These are phyloP conservation scores for Phytophthora citricola DNA, from an alignment of 352 stramenopile genomes.

Conservation along the genomic window DNA sequence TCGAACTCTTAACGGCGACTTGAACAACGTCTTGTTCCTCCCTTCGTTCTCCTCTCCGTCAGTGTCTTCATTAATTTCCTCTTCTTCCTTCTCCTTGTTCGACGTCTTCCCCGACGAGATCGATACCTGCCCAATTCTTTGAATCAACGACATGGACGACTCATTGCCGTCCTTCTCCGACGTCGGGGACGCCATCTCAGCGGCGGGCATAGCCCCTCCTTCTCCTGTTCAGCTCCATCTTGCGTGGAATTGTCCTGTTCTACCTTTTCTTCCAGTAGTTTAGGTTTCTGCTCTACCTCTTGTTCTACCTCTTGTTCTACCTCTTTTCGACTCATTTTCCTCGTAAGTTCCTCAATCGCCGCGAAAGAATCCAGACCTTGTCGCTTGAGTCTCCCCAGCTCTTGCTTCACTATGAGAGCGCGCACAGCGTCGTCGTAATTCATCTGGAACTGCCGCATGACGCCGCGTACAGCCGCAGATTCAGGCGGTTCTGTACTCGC, in stretches of 20 bases:
- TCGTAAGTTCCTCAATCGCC: slow-evolving; percentile 84
- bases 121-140: slow-evolving; percentile 80
- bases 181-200: slow-evolving; percentile 24
- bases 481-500: slow-evolving; percentile 67
- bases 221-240: slow-evolving; percentile 1
- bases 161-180: slow-evolving; percentile 42
- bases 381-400: slow-evolving; percentile 78
- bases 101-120: slow-evolving; percentile 56
- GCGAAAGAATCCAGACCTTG: slow-evolving; percentile 83
- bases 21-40: slow-evolving; percentile 20
- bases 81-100: slow-evolving; percentile 11
- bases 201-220: slow-evolving; percentile 16
- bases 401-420: slow-evolving; percentile 88
- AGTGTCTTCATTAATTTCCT: slow-evolving; percentile 23
- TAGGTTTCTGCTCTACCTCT: slow-evolving; percentile 3
- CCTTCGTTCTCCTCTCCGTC: slow-evolving; percentile 31
- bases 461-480: slow-evolving; percentile 64
- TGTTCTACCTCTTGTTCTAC: slow-evolving; percentile 6
- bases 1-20: slow-evolving; percentile 27
- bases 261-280: slow-evolving; percentile 6
- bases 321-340: slow-evolving; percentile 70
- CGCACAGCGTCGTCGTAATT: slow-evolving; percentile 86
- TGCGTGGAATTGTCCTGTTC: slow-evolving; percentile 1
- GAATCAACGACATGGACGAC: slow-evolving; percentile 69
- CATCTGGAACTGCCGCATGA: slow-evolving; percentile 90